Conservation (phyloP, 2,329 filamentous ascomycete genomes). For the Aquanectria penicillioides region DNA sequence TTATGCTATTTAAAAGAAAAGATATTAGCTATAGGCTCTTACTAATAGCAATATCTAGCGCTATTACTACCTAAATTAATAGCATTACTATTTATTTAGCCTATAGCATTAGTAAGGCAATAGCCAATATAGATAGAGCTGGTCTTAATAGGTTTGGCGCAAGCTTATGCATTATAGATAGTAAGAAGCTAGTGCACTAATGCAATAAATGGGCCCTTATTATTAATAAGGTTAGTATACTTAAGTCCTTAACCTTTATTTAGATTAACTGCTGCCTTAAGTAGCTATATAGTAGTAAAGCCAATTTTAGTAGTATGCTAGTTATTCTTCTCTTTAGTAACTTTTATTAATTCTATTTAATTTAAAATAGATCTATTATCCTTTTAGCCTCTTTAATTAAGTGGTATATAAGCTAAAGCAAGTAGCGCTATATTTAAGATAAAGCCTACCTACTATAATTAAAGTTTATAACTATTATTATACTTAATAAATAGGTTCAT, state of each 20-base stretch:
- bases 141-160: too few relatives aligned
- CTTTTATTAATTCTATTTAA: neutral
- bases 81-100: neutral
- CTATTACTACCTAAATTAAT: neutral
- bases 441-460: neutral
- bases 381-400: too few relatives aligned
- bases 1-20: conserved; percentile 1
- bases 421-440: neutral
- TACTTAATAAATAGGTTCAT: neutral
- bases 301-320: neutral
- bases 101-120: neutral
- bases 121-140: neutral
- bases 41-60: conserved; percentile 3
- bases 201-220: neutral
- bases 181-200: neutral
- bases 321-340: neutral
- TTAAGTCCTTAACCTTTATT: neutral
- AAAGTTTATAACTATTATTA: neutral
- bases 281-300: neutral
- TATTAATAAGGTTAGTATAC: conserved; percentile 1
- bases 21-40: conserved; percentile 3
- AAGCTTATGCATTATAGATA: neutral
- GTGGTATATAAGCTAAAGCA: neutral
- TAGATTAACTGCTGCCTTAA: neutral
- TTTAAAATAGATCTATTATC: neutral